Conservation (phyloP, 1,139 yeast species). For the Pichia cactophila region DNA sequence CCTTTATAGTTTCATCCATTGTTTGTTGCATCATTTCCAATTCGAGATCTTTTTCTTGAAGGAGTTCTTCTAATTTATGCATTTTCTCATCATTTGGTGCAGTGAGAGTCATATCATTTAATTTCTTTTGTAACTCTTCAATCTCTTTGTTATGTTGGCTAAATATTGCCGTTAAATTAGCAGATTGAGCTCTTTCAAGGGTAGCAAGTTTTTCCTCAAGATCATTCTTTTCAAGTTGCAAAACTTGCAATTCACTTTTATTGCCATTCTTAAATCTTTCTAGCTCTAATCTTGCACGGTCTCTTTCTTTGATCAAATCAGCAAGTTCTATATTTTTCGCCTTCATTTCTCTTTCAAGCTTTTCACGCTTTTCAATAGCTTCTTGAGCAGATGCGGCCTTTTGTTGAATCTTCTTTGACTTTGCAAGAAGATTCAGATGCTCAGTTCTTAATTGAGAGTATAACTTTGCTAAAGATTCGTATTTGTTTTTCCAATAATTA, state of each 20-base stretch:
- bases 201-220: conserved; percentile 54
- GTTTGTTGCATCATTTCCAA: conserved; percentile 74
- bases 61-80: conserved; percentile 36
- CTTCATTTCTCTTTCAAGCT: conserved; percentile 74
- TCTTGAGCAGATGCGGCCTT: conserved; percentile 92
- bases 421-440: conserved; percentile 71
- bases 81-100: conserved; percentile 15
- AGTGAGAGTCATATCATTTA: conserved; percentile 26
- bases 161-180: conserved; percentile 55
- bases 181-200: conserved; percentile 58
- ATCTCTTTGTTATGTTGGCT: conserved; percentile 56
- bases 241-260: conserved; percentile 58
- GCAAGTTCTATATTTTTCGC: conserved; percentile 84
- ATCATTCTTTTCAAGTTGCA: conserved; percentile 61
- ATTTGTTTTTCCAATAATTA: conserved; percentile 74
- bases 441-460: conserved; percentile 91
- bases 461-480: conserved; percentile 82
- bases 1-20: conserved; percentile 64
- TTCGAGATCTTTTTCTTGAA: conserved; percentile 70
- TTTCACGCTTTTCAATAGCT: conserved; percentile 77
- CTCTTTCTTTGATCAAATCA: conserved; percentile 83
- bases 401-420: conserved; percentile 78
- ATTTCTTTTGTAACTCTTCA: conserved; percentile 35
- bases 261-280: conserved; percentile 65
- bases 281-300: conserved; percentile 76